Evolutionary conservation across 2,329 filamentous ascomycete genomes (phyloP).

Genomic region (Penicillium crustosum): DNA sequence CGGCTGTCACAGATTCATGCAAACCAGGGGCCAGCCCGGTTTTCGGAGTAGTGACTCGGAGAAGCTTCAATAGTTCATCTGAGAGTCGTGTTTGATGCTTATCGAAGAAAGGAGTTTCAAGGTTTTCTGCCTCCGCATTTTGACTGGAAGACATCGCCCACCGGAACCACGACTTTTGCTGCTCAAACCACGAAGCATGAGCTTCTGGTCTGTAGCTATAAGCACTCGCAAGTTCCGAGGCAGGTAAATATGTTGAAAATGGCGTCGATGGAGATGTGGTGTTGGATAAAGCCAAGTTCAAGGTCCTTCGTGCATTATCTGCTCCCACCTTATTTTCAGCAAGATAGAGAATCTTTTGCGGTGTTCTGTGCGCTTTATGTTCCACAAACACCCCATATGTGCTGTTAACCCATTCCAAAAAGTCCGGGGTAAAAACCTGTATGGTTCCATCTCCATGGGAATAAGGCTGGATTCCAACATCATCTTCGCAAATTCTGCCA

Average conservation of each 20-base stretch:
- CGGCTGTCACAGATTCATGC: conserved; percentile 38
- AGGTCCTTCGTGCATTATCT: conserved; percentile 35
- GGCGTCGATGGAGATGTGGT: conserved; percentile 21
- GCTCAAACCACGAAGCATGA: conserved; percentile 33
- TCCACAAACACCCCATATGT: conserved; percentile 35
- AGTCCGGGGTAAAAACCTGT: conserved; percentile 24
- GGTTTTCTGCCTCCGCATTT: conserved; percentile 15
- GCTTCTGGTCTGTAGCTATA: conserved; percentile 27
- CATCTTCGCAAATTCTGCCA: conserved; percentile 31
- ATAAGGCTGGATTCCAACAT: conserved; percentile 26
- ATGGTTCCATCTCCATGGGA: conserved; percentile 11
- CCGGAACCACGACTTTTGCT: conserved; percentile 38
- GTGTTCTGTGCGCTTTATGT: conserved; percentile 14
- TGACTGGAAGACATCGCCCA: conserved; percentile 36
- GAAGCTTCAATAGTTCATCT: conserved; percentile 33
- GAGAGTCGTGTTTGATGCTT: conserved; percentile 34
- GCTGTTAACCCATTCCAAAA: conserved; percentile 36
- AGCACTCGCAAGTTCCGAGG: conserved; percentile 28
- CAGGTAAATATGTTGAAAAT: conserved; percentile 39
- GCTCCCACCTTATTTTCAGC: conserved; percentile 32
- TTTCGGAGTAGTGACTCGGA: conserved; percentile 20
- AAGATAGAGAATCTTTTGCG: conserved; percentile 35
- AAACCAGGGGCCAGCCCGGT: conserved; percentile 5
- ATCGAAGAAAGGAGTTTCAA: conserved; percentile 30
- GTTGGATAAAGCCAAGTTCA: conserved; percentile 34